Evolutionary conservation across 2,329 filamentous ascomycete species (phyloP).

Genomic region (Orbilia ellipsospora): DNA sequence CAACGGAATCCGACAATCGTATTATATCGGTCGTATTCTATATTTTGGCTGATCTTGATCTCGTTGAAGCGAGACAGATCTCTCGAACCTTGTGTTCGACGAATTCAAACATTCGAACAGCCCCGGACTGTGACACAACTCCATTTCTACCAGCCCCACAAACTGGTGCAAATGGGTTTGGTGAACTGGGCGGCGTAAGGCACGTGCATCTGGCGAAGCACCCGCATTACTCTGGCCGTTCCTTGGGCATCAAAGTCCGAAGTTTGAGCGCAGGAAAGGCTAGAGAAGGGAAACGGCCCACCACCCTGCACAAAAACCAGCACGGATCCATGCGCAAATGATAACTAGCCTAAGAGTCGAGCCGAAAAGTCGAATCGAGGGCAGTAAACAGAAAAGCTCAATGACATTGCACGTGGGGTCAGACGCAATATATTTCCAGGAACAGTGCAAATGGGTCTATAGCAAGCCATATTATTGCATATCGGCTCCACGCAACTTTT

Average conservation of each 20-base stretch:
- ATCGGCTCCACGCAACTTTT: constrained; percentile 51
- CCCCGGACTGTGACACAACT: constrained; percentile 35
- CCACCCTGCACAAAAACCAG: constrained; percentile 44
- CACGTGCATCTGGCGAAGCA: constrained; percentile 43
- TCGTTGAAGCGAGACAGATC: constrained; percentile 4
- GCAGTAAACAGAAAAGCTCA: constrained; percentile 25
- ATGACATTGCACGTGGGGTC: constrained; percentile 37
- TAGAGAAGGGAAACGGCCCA: constrained; percentile 38
- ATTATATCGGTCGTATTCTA: constrained; percentile 9
- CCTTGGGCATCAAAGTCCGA: constrained; percentile 40
- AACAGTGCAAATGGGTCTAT: constrained; percentile 39
- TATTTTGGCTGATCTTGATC: constrained; percentile 37
- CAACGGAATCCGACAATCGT: constrained; percentile 22
- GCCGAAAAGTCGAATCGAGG: constrained; percentile 49
- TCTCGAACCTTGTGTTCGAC: constrained; percentile 21
- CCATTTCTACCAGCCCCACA: constrained; percentile 33
- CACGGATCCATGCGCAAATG: constrained; percentile 51
- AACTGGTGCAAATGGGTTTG: constrained; percentile 39
- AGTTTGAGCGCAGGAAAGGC: constrained; percentile 35
- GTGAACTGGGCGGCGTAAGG: constrained; percentile 51
- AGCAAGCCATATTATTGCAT: constrained; percentile 54
- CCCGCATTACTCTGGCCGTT: constrained; percentile 39
- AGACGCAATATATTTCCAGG: constrained; percentile 53
- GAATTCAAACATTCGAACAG: constrained; percentile 8
- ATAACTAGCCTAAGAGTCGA: constrained; percentile 50